These are phyloP conservation scores for Boechera retrofracta DNA, from an alignment of 345 rosid species.

Conservation along the genomic window DNA sequence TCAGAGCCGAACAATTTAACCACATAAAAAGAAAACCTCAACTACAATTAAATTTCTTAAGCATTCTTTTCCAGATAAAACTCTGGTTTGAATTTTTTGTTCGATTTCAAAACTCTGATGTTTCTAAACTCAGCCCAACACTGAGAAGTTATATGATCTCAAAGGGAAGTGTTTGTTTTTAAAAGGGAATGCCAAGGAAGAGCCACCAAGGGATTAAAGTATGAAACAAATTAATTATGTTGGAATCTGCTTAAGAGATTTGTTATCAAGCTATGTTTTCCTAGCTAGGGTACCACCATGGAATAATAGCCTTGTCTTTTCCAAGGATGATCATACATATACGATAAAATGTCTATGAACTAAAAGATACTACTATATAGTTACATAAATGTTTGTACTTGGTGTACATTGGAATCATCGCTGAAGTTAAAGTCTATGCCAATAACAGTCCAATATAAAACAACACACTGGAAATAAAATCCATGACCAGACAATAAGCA, in stretches of 20 bases:
- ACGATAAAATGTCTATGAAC: slow-evolving; percentile 9
- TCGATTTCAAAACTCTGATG: neutral
- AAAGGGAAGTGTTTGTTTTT: neutral
- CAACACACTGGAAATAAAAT: neutral
- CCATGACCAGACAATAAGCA: slow-evolving; percentile 1
- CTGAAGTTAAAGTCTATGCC: slow-evolving; percentile 8
- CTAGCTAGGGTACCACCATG: neutral
- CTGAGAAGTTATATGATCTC: neutral
- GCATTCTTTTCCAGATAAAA: neutral
- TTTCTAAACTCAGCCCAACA: neutral
- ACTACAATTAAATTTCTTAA: neutral
- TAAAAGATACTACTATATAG: neutral
- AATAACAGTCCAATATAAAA: slow-evolving; percentile 6
- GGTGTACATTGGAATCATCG: slow-evolving; percentile 16
- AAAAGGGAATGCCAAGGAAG: neutral
- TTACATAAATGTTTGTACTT: neutral
- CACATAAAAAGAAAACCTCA: neutral
- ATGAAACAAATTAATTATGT: too few species aligned
- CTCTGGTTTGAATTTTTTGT: neutral
- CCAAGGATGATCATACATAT: neutral
- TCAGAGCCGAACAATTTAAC: neutral
- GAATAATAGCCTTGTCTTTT: neutral
- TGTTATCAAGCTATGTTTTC: neutral
- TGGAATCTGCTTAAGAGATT: too few species aligned
- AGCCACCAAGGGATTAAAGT: neutral